These are phyloP conservation scores for Ceratobasidium sp. DNA, from an alignment of 1,284 basidiomycete species.

Conservation along the genomic window DNA sequence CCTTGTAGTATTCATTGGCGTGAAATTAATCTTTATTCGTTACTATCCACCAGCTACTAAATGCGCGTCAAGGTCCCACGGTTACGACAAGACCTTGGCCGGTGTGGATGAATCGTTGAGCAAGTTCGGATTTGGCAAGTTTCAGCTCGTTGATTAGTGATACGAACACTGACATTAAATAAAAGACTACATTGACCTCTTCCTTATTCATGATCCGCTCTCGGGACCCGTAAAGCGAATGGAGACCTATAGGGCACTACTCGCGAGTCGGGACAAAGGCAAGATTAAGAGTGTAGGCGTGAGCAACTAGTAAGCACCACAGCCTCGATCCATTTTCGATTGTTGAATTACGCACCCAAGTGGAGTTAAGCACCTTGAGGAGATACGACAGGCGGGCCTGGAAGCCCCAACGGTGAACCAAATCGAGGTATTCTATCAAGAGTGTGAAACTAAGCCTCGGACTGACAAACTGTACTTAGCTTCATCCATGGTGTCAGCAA, in stretches of 20 bases:
- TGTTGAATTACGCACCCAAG: constrained; percentile 51
- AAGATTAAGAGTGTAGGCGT: constrained; percentile 77
- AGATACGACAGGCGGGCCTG: constrained; percentile 67
- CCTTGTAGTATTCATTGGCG: constrained; percentile 22
- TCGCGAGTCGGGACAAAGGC: constrained; percentile 64
- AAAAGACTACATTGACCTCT: constrained; percentile 76
- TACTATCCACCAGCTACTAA: constrained; percentile 61
- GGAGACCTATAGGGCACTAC: constrained; percentile 67
- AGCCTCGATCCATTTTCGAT: neutral
- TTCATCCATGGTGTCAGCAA: constrained; percentile 87
- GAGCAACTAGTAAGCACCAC: constrained; percentile 69
- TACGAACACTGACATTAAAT: constrained; percentile 40
- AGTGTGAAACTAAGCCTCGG: neutral
- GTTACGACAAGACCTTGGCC: constrained; percentile 63
- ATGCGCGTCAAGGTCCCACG: constrained; percentile 60
- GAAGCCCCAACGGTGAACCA: constrained; percentile 81
- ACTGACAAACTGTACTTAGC: constrained; percentile 50
- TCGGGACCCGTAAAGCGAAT: constrained; percentile 65
- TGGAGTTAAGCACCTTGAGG: constrained; percentile 76
- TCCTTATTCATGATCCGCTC: constrained; percentile 75
- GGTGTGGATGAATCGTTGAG: constrained; percentile 65
- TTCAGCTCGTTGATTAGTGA: constrained; percentile 13
- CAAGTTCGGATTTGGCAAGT: constrained; percentile 60
- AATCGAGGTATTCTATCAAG: constrained; percentile 78
- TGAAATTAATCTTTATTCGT: constrained; percentile 41